Conservation (phyloP, 2,329 filamentous ascomycete species). For the Paecilomyces sp. region DNA sequence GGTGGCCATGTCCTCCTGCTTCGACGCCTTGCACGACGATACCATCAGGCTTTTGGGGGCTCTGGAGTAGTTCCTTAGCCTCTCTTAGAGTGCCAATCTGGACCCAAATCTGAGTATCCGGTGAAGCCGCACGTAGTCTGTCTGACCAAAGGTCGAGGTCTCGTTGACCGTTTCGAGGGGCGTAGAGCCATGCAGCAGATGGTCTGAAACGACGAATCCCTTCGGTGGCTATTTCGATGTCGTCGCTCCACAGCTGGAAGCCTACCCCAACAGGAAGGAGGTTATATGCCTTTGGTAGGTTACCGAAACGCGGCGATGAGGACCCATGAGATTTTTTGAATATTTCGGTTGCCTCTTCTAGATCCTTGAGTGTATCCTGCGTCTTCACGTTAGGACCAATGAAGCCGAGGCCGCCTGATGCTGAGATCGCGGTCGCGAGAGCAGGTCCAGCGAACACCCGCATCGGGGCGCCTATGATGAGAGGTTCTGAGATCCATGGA, state of each 20-base stretch:
- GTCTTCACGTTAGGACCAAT: constrained; percentile 49
- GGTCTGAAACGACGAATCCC: constrained; percentile 28
- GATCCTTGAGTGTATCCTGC: constrained; percentile 19
- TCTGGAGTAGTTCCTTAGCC: constrained; percentile 34
- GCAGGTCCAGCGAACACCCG: constrained; percentile 53
- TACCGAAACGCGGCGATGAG: constrained; percentile 1
- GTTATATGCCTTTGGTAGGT: constrained; percentile 4
- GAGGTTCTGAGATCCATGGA: constrained; percentile 53
- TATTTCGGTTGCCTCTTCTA: constrained; percentile 22
- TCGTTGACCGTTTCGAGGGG: constrained; percentile 21
- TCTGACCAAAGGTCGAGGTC: constrained; percentile 40
- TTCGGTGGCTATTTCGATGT: constrained; percentile 21
- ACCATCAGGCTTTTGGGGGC: constrained; percentile 40
- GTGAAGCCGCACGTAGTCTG: constrained; percentile 34
- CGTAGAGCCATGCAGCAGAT: constrained; percentile 38
- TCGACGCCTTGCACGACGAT: constrained; percentile 50
- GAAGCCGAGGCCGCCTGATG: constrained; percentile 50
- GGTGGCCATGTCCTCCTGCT: constrained; percentile 49
- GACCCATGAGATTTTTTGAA: constrained; percentile 9
- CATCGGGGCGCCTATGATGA: constrained; percentile 65
- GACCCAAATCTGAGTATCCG: constrained; percentile 46
- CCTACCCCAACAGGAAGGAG: constrained; percentile 35
- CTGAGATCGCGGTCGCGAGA: constrained; percentile 56
- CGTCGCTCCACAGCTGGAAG: constrained; percentile 34
- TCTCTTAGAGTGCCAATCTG: constrained; percentile 49